Evolutionary conservation across 352 stramenopile genomes (phyloP), one percentile per base, ranked within the genome.

Genomic region (Globisporangium heterothallicum): DNA sequence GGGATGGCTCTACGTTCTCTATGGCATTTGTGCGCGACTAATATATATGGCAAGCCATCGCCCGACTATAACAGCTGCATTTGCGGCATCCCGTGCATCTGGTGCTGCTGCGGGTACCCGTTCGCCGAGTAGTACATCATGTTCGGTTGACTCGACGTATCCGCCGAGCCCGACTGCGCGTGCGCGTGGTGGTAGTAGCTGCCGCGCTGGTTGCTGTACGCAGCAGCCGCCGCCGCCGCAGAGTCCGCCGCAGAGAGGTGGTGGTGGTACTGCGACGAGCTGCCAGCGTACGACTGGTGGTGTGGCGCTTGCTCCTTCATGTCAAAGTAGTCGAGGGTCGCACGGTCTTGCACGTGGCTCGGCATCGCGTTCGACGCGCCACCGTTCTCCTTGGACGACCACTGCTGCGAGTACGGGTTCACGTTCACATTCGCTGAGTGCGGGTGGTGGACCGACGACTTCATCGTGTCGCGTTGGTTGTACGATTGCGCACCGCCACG

Each of bases 41-140:
- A 57, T 64, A 64, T 54, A 53, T 72, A 72, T 56, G 61, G 53
- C 6, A n/a, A n/a, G n/a, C n/a, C n/a, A n/a, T n/a, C n/a, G 50
- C 19, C 30, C 26, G 32, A 53, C 76, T 78, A 84, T 77, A 84
- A 78, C 62, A 87, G 76, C 53, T 84, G 79, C 79, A 90, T 86
- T 59, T 78, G 68, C 59, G 72, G 70, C 59, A 84, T 64, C 68
- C 61, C 77, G 67, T 90, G 79, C 76, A 90, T 86, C 67, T 83
- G 79, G 49, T 90, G 76, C 59, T 68, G 68, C 35, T 58, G 61
- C 49, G 59, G 47, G 46, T 68, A 83, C 24, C 71, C 70, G 58
- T 78, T 84, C 25, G 68, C 53, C 45, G 74, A 75, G 71, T 88
- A 88, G 62, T 90, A 90, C 74, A 88, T 78, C 68, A 85, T 84